Evolutionary conservation across 2,329 filamentous ascomycete genomes (phyloP).

Genomic region (Cladophialophora chaetospira): DNA sequence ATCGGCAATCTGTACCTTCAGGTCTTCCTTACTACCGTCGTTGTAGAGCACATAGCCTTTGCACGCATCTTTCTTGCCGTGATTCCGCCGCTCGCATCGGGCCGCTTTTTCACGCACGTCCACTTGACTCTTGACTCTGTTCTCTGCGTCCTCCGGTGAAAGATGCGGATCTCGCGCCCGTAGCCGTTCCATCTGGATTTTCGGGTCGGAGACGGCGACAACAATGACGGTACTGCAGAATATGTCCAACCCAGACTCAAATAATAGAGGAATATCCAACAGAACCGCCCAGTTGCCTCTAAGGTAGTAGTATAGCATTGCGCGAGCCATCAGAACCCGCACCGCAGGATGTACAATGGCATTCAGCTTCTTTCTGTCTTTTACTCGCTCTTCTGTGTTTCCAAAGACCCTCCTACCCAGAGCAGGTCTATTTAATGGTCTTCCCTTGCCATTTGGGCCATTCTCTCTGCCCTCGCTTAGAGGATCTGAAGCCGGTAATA

Average conservation of each 20-base stretch:
- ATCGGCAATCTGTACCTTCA: constrained; percentile 66
- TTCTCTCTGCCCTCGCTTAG: constrained; percentile 34
- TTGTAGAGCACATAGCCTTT: constrained; percentile 88
- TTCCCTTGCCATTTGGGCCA: constrained; percentile 54
- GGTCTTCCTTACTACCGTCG: constrained; percentile 70
- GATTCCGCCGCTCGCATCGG: constrained; percentile 65
- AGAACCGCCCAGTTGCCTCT: constrained; percentile 84
- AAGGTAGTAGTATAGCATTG: constrained; percentile 72
- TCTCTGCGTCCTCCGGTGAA: constrained; percentile 80
- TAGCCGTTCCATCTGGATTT: constrained; percentile 78
- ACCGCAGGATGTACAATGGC: constrained; percentile 92
- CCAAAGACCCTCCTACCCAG: constrained; percentile 88
- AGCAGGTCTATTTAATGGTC: constrained; percentile 81
- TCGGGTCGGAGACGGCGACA: constrained; percentile 78
- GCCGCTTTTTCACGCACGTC: constrained; percentile 82
- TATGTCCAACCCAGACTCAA: constrained; percentile 82
- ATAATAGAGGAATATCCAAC: constrained; percentile 86
- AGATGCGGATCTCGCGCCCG: constrained; percentile 75
- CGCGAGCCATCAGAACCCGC: constrained; percentile 75
- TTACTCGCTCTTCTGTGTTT: constrained; percentile 66
- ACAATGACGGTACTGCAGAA: constrained; percentile 85
- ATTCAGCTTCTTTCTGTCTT: constrained; percentile 78
- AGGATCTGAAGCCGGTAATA: constrained; percentile 60
- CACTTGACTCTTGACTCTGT: constrained; percentile 81
- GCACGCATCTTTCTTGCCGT: constrained; percentile 49